Conservation (phyloP, 331 rosid genomes). For the Pyracantha coccinea region DNA sequence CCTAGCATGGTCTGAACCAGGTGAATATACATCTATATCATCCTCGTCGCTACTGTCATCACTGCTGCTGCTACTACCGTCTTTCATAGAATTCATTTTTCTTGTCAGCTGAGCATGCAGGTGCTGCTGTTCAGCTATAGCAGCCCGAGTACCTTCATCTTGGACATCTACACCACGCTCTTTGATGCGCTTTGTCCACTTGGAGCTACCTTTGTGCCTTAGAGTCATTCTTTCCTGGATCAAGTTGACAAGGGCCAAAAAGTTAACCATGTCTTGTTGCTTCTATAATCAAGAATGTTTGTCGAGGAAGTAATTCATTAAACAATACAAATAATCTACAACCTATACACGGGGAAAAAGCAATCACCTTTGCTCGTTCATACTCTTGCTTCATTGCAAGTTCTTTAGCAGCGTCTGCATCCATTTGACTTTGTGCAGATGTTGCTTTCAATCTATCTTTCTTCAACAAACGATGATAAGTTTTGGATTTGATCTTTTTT, state of each 20-base stretch:
- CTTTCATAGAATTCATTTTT: conserved; percentile 71
- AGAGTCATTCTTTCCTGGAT: conserved; percentile 81
- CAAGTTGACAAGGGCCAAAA: conserved; percentile 8
- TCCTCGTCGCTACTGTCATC: conserved; percentile 64
- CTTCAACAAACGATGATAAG: conserved; percentile 70
- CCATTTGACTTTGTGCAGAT: conserved; percentile 40
- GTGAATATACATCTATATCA: conserved; percentile 34
- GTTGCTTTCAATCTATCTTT: conserved; percentile 62
- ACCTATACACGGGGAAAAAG: not conserved
- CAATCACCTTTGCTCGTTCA: conserved; percentile 73
- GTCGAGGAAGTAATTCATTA: not conserved
- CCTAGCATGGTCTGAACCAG: conserved; percentile 44
- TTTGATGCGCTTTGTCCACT: conserved; percentile 61
- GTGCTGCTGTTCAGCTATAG: conserved; percentile 62
- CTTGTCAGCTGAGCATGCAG: conserved; percentile 62
- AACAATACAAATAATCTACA: not conserved
- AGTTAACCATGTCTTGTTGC: not conserved
- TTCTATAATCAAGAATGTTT: not conserved
- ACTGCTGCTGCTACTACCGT: conserved; percentile 52
- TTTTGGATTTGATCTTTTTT: conserved; percentile 82
- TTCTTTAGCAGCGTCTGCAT: conserved; percentile 80
- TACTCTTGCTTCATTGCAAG: conserved; percentile 69
- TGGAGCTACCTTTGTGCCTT: conserved; percentile 60
- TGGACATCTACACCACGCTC: conserved; percentile 68
- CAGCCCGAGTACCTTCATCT: conserved; percentile 93